Evolutionary conservation across 768 basidiomycete genomes (phyloP).

Genomic region (Galerina sulciceps): DNA sequence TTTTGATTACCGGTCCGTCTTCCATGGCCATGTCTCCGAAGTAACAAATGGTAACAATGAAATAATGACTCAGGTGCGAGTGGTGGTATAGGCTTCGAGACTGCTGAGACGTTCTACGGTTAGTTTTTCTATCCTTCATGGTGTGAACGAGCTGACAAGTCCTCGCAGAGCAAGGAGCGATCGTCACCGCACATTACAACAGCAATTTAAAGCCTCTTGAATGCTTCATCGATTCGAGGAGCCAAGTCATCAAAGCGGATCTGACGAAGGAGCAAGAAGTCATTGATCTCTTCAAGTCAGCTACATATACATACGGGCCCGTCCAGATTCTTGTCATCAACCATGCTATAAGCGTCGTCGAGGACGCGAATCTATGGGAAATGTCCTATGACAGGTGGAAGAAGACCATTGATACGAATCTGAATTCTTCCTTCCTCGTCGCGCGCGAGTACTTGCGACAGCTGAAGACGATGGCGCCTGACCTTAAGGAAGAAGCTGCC

Average conservation of each 20-base stretch:
- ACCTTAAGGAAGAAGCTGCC: constrained; percentile 56
- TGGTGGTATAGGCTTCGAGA: constrained; percentile 76
- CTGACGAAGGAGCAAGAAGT: constrained; percentile 63
- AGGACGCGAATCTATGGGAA: constrained; percentile 52
- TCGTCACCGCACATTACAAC: constrained; percentile 76
- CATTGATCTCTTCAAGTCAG: constrained; percentile 48
- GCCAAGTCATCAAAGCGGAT: constrained; percentile 55
- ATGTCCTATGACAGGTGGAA: constrained; percentile 72
- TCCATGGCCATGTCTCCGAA: neutral
- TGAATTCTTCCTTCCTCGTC: constrained; percentile 71
- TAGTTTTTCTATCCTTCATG: constrained; percentile 16
- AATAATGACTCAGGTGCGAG: constrained; percentile 55
- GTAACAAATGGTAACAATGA: too few relatives aligned
- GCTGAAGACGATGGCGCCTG: constrained; percentile 41
- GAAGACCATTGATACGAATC: constrained; percentile 59
- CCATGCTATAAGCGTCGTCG: constrained; percentile 56
- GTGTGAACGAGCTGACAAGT: neutral
- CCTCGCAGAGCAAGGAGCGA: constrained; percentile 64
- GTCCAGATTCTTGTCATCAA: constrained; percentile 66
- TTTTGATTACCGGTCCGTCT: constrained; percentile 64
- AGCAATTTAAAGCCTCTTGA: constrained; percentile 50
- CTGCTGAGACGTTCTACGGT: constrained; percentile 60
- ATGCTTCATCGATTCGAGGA: constrained; percentile 35
- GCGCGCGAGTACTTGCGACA: constrained; percentile 61
- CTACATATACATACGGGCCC: constrained; percentile 44